Conservation (phyloP, 1,284 basidiomycete species). For the Ganoderma boninense region DNA sequence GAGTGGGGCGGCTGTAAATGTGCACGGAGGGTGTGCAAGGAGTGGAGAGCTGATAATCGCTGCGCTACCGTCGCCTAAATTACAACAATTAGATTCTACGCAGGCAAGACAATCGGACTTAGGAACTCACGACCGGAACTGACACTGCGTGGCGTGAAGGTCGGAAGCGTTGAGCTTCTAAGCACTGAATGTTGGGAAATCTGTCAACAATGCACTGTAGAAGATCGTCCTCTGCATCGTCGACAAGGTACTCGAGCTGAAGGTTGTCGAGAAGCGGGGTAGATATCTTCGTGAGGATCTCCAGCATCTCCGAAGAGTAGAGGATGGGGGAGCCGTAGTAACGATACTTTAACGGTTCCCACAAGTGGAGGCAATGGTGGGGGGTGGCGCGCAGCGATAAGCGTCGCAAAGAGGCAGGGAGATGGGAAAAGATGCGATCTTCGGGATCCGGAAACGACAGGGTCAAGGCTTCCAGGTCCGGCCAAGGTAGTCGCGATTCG, state of each 20-base stretch:
- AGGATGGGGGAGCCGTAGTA: neutral
- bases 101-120: conserved; percentile 60
- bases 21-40: neutral
- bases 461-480: neutral
- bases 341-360: neutral
- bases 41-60: neutral
- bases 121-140: conserved; percentile 50
- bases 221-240: neutral
- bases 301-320: neutral
- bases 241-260: neutral
- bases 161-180: neutral
- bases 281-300: neutral
- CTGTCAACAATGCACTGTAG: neutral
- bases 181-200: neutral
- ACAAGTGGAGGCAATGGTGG: neutral
- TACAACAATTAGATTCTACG: neutral
- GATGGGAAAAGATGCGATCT: neutral
- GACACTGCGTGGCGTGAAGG: no score
- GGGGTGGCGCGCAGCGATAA: neutral
- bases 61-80: neutral
- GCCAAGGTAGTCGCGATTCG: neutral
- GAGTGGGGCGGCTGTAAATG: neutral
- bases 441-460: neutral
- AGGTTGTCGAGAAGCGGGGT: neutral
- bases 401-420: neutral